Evolutionary conservation across 2,329 filamentous ascomycete species (phyloP), one percentile per base, ranked within the genome.

Genomic region (Anisogramma anomala): DNA sequence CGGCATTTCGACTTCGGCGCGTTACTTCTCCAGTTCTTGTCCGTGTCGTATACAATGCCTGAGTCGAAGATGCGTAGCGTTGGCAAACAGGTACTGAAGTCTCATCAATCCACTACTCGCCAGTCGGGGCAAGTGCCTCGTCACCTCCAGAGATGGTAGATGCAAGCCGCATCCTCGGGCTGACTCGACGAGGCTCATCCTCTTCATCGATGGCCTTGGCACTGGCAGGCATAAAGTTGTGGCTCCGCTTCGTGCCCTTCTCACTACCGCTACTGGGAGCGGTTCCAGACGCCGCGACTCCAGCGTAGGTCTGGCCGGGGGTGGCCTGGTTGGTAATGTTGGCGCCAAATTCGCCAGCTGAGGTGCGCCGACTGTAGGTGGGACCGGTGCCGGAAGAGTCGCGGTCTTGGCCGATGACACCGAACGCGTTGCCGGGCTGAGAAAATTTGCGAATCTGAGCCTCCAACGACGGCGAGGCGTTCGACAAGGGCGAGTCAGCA

Each of bases 201-300:
- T 71, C 66, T 15, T 67, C 64, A 28, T 69, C 69, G 13, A 69
- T 63, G 7, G 53, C 63, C 47, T 63, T 67, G n/a, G 57, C 52
- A 26, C 68, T 65, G 3, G 59, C 59, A 6, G 68, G 65, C 0
- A 68, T 71, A 36, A 68, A 67, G 37, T 64, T 59, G 10, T 68
- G 62, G 41, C 56, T 54, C 25, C 71, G 63, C 50, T 72, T 75
- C 28, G 50, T 49, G n/a, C 60, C 56, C 30, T 61, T 65, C 8
- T 64, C 63, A 13, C 47, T 47, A 37, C 50, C 42, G 17, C 42
- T 48, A 30, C 43, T 45, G 33, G 45, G 22, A 42, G 42, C 14
- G 15, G 42, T 49, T 22, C 40, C 30, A 11, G 42, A 35, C 3
- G 39, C 36, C 22, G 46, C 51, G 2, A 49, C 36, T 6, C 55